Conservation (phyloP, 345 rosid genomes). For the Viola odorata region DNA sequence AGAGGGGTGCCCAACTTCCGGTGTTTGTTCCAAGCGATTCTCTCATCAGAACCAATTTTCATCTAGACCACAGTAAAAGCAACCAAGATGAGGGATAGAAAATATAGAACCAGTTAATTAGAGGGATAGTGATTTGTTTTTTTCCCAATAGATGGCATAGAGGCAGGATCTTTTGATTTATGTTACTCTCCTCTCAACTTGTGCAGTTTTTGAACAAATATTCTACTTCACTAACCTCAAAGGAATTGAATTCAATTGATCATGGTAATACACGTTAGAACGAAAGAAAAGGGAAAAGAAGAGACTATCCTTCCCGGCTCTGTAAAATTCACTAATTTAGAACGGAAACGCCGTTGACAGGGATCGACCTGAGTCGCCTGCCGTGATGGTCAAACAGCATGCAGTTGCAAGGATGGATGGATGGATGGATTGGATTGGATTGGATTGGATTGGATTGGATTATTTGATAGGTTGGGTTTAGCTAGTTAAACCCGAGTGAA, state of each 20-base stretch:
- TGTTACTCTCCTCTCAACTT: background rate
- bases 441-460: background rate
- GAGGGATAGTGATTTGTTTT: conserved; percentile 4
- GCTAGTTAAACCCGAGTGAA: too few species aligned
- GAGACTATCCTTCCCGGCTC: too few species aligned
- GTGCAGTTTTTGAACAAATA: background rate
- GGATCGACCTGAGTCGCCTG: conserved; percentile 96
- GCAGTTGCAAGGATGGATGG: background rate
- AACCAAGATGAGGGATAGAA: background rate
- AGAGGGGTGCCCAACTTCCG: conserved; percentile 78
- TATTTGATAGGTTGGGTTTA: background rate
- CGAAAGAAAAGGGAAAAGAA: too few species aligned
- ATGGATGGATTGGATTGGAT: background rate
- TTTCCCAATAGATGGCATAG: background rate
- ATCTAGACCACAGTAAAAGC: conserved; percentile 39
- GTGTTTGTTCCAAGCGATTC: conserved; percentile 79
- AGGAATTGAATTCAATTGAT: too few species aligned
- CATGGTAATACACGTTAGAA: too few species aligned
- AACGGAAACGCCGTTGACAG: conserved; percentile 66
- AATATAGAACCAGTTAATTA: too few species aligned
- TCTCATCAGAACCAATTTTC: conserved; percentile 44
- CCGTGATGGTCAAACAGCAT: conserved; percentile 48
- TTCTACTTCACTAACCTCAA: background rate
- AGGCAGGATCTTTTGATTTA: background rate
- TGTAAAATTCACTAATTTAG: background rate